phyloP scores from a whole-genome alignment of 2,329 filamentous ascomycete genomes.

The Stagonosporopsis cucurbitacearum region DNA sequence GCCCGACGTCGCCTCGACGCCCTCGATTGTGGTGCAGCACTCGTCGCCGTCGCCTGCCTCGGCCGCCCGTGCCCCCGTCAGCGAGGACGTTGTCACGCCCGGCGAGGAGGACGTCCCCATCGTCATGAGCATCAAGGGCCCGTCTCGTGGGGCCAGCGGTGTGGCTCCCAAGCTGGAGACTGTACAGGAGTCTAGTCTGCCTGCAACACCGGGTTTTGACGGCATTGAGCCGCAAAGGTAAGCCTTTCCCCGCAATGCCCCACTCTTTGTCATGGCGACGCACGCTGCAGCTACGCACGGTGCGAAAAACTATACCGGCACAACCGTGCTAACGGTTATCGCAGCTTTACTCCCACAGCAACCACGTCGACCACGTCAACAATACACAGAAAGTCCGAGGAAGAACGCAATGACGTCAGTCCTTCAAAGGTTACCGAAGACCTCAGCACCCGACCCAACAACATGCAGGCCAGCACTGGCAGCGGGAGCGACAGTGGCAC shows the following conservation, averaged over 20 bases:
- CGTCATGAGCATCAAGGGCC: constrained; percentile 47
- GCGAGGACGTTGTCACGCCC: constrained; percentile 35
- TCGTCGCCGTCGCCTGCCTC: constrained; percentile 50
- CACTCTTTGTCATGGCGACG: constrained; percentile 39
- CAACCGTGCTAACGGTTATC: constrained; percentile 31
- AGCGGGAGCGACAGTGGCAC: constrained; percentile 70
- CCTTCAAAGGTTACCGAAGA: constrained; percentile 58
- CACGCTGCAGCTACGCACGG: constrained; percentile 27
- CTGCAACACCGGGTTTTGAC: constrained; percentile 67
- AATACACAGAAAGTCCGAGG: constrained; percentile 36
- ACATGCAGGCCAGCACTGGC: constrained; percentile 52
- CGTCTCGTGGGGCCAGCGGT: constrained; percentile 63
- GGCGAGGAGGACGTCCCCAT: constrained; percentile 49
- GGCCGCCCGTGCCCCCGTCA: constrained; percentile 37
- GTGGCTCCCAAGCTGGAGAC: constrained; percentile 76
- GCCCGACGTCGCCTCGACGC: constrained; percentile 41
- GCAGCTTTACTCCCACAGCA: constrained; percentile 27
- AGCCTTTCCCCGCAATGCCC: constrained; percentile 38
- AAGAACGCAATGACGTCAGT: constrained; percentile 53
- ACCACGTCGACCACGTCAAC: constrained; percentile 23
- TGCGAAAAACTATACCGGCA: constrained; percentile 26
- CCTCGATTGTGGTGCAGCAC: constrained; percentile 55
- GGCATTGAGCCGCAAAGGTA: constrained; percentile 41
- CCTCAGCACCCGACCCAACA: constrained; percentile 51
- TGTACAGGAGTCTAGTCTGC: constrained; percentile 85